Base-by-base conservation (phyloP, 371 early-diverging fungal genomes). In the Apophysomyces variabilis region DNA sequence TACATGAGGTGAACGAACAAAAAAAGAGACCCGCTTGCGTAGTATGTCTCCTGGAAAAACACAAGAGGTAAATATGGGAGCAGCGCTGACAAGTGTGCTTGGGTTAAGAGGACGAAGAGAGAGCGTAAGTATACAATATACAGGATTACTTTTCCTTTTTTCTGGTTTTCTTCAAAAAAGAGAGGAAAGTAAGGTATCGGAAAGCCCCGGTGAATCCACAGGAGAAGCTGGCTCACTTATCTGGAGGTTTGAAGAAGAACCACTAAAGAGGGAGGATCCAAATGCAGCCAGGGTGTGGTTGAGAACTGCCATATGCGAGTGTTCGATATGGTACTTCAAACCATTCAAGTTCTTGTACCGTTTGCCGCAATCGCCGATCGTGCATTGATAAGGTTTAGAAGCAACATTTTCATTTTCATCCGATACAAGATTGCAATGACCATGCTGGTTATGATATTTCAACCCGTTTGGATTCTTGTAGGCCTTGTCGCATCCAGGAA, bases 381-480 rank as follows among this genome's bases (percentile, higher is more conserved):
- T 85, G 76, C 99, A 98, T 35, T 87, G 84, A 78, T 90, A 96
- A 7, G 96, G 97, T 75, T 95, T 96, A 16, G 78, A 71, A 54
- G 69, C 66, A n/a, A 72, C 72, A 18, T 76, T 80, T 58, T 78
- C 82, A 8, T 75, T 82, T 36, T 76, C 77, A 11, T 83, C 81
- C 32, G 80, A 77, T 18, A 73, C 75, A 36, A 83, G 64, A 32
- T 78, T 80, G 74, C 89, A 87, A 65, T 96, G 97, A 21, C 92
- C 92, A 58, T 94, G 94, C 68, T 89, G 86, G 62, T 92, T 90
- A 74, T 97, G 97, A 81, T 97, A 96, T 75, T 96, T 96, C 57
- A 99, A 85, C n/a, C 99, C 99, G 68, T 97, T 98, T 57, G 95
- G 89, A 81, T 99, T 99, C 84, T 99, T 99, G 86, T 99, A 99